Evolutionary conservation across 164 flowering plant genomes (phyloP), one percentile per base, ranked within the genome.

Genomic region (Santalum album): DNA sequence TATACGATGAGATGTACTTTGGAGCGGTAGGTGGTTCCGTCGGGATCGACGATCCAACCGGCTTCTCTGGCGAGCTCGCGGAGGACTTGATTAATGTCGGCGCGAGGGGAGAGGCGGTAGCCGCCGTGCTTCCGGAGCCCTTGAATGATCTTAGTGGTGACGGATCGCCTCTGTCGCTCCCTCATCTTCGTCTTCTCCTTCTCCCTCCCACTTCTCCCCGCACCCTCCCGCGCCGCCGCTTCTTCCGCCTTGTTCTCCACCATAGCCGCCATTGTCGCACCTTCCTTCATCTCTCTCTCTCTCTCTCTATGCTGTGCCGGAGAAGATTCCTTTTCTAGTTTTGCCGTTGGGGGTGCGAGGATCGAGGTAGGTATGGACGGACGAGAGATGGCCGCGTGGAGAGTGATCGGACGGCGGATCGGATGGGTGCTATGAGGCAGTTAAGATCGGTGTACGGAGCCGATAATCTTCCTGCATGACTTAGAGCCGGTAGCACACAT

Each of bases 21-120:
- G 52, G 48, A n/a, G 56, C 82, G 80, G 61, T 75, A 79, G 58
- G 87, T 77, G 59, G 82, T 77, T 57, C 87, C 84, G 60, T 82
- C 84, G 11, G 73, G 61, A 16, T 75, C 77, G 54, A 81, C 73
- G 20, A 70, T 42, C 80, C 80, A 81, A 18, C 84, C 82, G 40
- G 84, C 82, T 45, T 79, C 84, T 1, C 38, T 26, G 27, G 76
- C 78, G 29, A 79, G 81, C 16, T 69, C 65, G 2, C 72, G 68
- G 50, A 82, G 77, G 57, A 82, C 87, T 46, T 82, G 79, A 51
- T 79, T 79, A 71, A 72, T 82, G 61, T 79, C 87, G 21, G 77
- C 66, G 22, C 78, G 70, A 1, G 75, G 71, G 3, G 81, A 63
- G 43, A 81, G 80, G 12, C 53, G 65, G 65, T 75, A 81, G 43